Evolutionary conservation across 148 eudicot species (phyloP), one percentile per base, ranked within the genome.

Genomic region (Fagopyrum tataricum): DNA sequence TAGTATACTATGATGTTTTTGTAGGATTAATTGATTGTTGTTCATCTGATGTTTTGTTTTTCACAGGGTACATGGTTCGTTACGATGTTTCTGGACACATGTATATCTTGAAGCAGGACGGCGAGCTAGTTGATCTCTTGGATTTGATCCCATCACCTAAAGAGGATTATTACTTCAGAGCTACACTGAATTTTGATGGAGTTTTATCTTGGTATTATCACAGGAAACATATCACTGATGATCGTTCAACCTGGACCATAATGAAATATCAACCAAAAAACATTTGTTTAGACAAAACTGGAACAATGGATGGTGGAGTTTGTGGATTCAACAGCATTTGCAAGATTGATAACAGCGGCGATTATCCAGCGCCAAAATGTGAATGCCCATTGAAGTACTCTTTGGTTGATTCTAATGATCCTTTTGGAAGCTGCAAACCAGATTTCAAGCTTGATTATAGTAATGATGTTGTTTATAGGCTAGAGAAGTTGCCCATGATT

Each of bases 291-390:
- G 20, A 6, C 12, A 55, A n/a, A 9, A n/a, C 4, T 7, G 43
- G 64, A 39, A 6, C 37, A 14, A 39, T 59, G 44, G 67, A 59
- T 11, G 39, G 75, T 18, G 75, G 75, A 3, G n/a, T 40, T 73
- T 73, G 75, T 56, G 75, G 75, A 9, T 73, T 37, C 31, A 73
- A 73, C 12, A 56, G 67, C 44, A 31, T 53, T 56, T 73, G 75
- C 67, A 73, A 40, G 0, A 55, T 73, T 2, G 13, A 24, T 61
- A 0, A 24, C 4, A 61, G 0, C 1, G 67, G 75, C 3, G 26
- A n/a, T 4, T 55, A 73, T 73, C 26, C 55, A 7, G 42, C 31
- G 7, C 75, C 75, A 9, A 73, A 9, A 2, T 73, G 75, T 23
- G 48, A 56, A n/a, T 73, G 75, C 64, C 75, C 75, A 40, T 24